Conservation (phyloP, 257 asterid species). For the Fraxinus americana region DNA sequence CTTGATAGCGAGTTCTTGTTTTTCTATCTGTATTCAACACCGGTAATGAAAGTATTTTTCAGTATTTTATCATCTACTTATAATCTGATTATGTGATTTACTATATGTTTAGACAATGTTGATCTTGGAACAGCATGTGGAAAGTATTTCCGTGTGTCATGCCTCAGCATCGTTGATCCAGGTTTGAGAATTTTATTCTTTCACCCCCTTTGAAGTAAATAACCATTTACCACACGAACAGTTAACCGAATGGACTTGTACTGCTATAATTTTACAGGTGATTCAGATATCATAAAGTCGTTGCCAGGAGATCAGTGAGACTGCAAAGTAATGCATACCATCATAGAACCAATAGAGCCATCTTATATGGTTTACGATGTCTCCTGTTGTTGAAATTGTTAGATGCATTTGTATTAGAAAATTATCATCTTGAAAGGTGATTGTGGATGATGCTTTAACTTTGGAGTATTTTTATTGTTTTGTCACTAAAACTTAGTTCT, state of each 20-base stretch:
- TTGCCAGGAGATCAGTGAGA: slow-evolving; percentile 59
- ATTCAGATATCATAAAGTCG: slow-evolving; percentile 72
- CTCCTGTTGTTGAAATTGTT: slow-evolving; percentile 13
- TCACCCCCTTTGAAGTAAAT: neutral
- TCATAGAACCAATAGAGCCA: neutral
- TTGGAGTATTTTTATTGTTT: neutral
- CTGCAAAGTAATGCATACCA: neutral
- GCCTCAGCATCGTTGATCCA: slow-evolving; percentile 78
- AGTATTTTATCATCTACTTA: neutral
- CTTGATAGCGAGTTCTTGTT: neutral
- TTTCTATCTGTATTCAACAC: neutral
- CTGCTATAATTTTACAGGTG: slow-evolving; percentile 42
- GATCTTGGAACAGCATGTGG: slow-evolving; percentile 86
- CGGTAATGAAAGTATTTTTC: neutral
- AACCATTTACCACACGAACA: neutral
- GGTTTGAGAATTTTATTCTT: slow-evolving; percentile 32
- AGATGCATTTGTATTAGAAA: slow-evolving; percentile 9
- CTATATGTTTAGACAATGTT: slow-evolving; percentile 54
- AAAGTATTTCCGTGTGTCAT: slow-evolving; percentile 68
- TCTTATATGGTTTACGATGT: slow-evolving; percentile 14
- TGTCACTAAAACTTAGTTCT: too few relatives aligned
- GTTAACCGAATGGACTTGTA: neutral
- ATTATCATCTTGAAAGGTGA: neutral
- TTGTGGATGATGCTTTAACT: neutral
- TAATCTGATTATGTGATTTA: neutral